A percentile compares a stretch with the other conserved stretches of the same genome.
Conservation (phyloP, 371 early-diverging fungal genomes). For the Mortierella sp. region DNA sequence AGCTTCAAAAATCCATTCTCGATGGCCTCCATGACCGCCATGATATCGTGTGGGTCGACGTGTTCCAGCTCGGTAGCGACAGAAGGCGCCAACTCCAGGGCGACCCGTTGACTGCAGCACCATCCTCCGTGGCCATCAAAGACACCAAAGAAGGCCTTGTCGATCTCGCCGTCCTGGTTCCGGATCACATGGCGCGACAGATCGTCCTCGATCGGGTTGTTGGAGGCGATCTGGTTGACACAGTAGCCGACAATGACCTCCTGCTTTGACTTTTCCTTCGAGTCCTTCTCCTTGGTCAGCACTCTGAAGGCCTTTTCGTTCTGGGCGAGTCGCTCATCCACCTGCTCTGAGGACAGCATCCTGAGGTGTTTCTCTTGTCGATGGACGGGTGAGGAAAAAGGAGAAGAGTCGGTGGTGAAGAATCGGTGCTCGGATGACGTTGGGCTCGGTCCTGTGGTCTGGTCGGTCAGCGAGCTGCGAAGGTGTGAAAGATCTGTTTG, state of each 20-base stretch:
- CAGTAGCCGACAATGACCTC: constrained; percentile 45
- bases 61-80: constrained; percentile 47
- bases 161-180: constrained; percentile 31
- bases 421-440: background rate
- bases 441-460: constrained; percentile 9
- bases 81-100: constrained; percentile 59
- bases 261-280: constrained; percentile 23
- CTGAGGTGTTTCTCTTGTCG: constrained; percentile 39
- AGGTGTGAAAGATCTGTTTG: constrained; percentile 8
- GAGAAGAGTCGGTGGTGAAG: background rate
- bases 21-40: constrained; percentile 59
- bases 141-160: constrained; percentile 68
- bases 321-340: constrained; percentile 43
- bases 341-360: constrained; percentile 51
- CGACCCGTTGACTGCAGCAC: constrained; percentile 62
- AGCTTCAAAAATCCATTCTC: constrained; percentile 66
- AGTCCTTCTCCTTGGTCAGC: constrained; percentile 20
- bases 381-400: constrained; percentile 14
- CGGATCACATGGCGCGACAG: constrained; percentile 40
- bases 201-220: constrained; percentile 71
- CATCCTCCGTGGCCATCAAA: constrained; percentile 77
- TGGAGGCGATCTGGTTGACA: constrained; percentile 69
- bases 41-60: constrained; percentile 33
- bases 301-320: constrained; percentile 37
- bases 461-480: constrained; percentile 9